Base-by-base conservation (phyloP, 352 stramenopile species). In the Phytophthora foliorum region DNA sequence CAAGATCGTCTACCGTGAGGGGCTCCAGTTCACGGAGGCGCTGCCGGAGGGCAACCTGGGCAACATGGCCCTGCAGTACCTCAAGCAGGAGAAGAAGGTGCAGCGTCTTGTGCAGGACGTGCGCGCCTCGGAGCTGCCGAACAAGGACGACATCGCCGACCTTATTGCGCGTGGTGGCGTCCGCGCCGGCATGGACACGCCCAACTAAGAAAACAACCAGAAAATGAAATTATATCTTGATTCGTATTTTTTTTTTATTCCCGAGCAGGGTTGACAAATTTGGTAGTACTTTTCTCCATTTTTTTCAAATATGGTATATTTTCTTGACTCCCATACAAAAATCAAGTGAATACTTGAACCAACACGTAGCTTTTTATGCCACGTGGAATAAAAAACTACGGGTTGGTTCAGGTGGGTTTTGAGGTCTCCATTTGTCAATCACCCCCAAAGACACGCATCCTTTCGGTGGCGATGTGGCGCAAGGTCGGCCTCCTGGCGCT, bases 1-100 rank as follows among this genome's bases (percentile, higher is more conserved):
- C 53, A 98, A 98, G 79, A 93, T 99, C 63, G 98, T 99, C 21
- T 99, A 99, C 83, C 97, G 97, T 51, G 98, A 99, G 74, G 98
- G 98, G 34, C 66, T 97, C 31, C 94, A 98, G 69, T 99, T 99
- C 80, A 96, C 98, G 8, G 90, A 98, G 64, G 84, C 91, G 19
- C 80, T 98, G 22, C 93, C 95, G 39, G 81, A 92, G 34, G 84
- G 90, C 61, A 98, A 97, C 69, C 67, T 99, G 24, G 95, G 89
- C 31, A 85, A 89, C 63, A 89, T 98, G 59, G 93, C 94, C n/a
- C 72, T 99, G 36, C 78, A 93, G 59, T 99, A 99, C 77, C 82
- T 99, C 55, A 94, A 98, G 73, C 93, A 97, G 67, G 93, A 99
- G 82, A 97, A 98, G 74, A 94, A 98, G 71, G 81, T 99, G 27